phyloP scores from a whole-genome alignment of 768 basidiomycete species.

The Tylopilus felleus region DNA sequence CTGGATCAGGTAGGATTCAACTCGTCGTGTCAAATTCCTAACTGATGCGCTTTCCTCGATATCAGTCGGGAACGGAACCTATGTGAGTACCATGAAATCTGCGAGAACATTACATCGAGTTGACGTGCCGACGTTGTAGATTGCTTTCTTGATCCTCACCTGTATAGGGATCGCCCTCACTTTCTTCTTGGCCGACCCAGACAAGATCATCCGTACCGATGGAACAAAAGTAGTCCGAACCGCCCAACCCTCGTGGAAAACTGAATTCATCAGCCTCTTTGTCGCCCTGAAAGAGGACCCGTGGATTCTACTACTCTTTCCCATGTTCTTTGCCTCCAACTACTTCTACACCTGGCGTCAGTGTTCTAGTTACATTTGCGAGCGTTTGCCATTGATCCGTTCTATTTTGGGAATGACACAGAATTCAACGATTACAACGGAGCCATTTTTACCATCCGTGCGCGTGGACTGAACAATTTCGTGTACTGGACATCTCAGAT shows the following conservation, averaged over 20 bases:
- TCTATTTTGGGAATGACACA: constrained; percentile 25
- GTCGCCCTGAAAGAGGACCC: constrained; percentile 67
- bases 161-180: constrained; percentile 64
- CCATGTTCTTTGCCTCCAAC: constrained; percentile 81
- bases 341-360: constrained; percentile 85
- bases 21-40: not conserved
- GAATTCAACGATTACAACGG: constrained; percentile 68
- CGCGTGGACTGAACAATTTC: constrained; percentile 16
- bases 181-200: constrained; percentile 64
- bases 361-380: constrained; percentile 22
- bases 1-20: constrained; percentile 24
- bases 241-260: constrained; percentile 60
- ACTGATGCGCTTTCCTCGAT: not conserved
- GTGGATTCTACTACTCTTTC: constrained; percentile 70
- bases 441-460: constrained; percentile 66
- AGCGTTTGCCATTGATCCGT: not conserved
- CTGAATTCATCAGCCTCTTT: constrained; percentile 67
- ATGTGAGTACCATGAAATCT: constrained; percentile 54
- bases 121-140: constrained; percentile 37
- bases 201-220: constrained; percentile 71
- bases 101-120: not conserved
- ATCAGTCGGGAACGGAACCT: constrained; percentile 69
- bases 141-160: constrained; percentile 72
- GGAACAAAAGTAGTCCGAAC: constrained; percentile 55
- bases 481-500: too few species aligned